A percentile compares a stretch with the other conserved stretches of the same genome.
phyloP scores from a whole-genome alignment of 1,284 basidiomycete species.

The Athelia sp. region DNA sequence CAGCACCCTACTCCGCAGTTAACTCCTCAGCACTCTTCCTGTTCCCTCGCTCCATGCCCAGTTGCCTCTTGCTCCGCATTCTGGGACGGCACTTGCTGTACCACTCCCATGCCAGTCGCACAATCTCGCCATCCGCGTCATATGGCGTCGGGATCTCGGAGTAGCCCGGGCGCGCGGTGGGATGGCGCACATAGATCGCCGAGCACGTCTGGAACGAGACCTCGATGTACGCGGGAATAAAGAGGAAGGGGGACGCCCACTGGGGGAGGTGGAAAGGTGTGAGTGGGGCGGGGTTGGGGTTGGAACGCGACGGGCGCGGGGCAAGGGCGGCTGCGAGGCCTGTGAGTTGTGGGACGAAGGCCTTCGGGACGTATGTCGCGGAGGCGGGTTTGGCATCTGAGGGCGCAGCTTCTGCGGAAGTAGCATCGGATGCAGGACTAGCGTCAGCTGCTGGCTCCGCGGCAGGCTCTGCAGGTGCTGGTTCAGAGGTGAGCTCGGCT shows the following conservation, averaged over 20 bases:
- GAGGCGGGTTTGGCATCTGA: conserved; percentile 3
- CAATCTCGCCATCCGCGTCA: conserved; percentile 87
- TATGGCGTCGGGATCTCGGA: conserved; percentile 93
- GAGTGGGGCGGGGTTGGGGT: conserved; percentile 16
- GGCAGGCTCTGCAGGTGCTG: conserved; percentile 17
- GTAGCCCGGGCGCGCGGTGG: conserved; percentile 88
- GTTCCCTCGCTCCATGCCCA: conserved; percentile 70
- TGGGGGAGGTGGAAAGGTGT: conserved; percentile 86
- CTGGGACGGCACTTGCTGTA: conserved; percentile 72
- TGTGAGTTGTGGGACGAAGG: conserved; percentile 9
- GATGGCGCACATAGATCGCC: conserved; percentile 91
- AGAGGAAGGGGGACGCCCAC: conserved; percentile 89
- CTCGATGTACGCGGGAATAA: conserved; percentile 95
- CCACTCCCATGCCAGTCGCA: conserved; percentile 91
- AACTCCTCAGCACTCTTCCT: conserved; percentile 13
- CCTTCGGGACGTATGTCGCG: background rate
- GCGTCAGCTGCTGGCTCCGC: conserved; percentile 7
- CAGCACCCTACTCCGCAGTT: background rate
- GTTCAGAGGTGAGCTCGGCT: conserved; percentile 13
- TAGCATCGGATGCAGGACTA: background rate
- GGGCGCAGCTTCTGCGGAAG: background rate
- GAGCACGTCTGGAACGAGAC: conserved; percentile 90
- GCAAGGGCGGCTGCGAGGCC: conserved; percentile 10
- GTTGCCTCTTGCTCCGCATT: conserved; percentile 63
- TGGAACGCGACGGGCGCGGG: conserved; percentile 8